Base-by-base conservation (phyloP, 345 rosid species). In the Euphorbia peplus region DNA sequence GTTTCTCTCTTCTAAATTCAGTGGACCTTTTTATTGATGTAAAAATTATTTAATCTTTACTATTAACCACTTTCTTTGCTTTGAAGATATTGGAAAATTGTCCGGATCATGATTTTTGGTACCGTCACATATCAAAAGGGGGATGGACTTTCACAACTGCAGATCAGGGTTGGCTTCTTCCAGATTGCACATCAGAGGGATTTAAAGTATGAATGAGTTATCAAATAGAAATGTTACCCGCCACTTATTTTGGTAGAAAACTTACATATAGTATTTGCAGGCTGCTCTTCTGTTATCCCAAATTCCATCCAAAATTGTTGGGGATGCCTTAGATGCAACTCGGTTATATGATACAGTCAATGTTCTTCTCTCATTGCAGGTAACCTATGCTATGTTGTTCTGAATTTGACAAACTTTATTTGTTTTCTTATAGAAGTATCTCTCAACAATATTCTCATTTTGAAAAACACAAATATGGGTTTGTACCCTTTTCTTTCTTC, bases 111-210 rank as follows among this genome's bases (percentile, higher is more conserved):
- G 69, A 77, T 46, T 79, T 59, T 76, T 91, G 97, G 97, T 87
- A 91, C 32, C 93, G 96, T 47, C 98, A 95, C 83, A 56, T 25
- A 79, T 95, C 96, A 65, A 95, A 91, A 81, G 99, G 98, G 63
- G 98, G 92, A 69, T 91, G 99, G 98, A 90, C 98, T 69, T 95
- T 90, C 79, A 89, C 99, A 60, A 91, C 95, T 52, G 91, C 83
- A 42, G 99, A 91, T 82, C 96, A 93, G 3, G 93, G 99, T 79
- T 93, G 96, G 97, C 95, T 93, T 57, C 87, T 91, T 76, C 90
- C 97, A 24, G 99, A 95, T 70, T 88, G 95, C 84, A 87, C 96
- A 0, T 85, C 96, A 59, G 99, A 95, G 78, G 99, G 93, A 75
- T 76, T 95, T 52, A 90, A 95, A 78, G 99, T 88, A n/a, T n/a